Conservation (phyloP, 495 filamentous ascomycete genomes). For the Hyaloscypha bicolor region DNA sequence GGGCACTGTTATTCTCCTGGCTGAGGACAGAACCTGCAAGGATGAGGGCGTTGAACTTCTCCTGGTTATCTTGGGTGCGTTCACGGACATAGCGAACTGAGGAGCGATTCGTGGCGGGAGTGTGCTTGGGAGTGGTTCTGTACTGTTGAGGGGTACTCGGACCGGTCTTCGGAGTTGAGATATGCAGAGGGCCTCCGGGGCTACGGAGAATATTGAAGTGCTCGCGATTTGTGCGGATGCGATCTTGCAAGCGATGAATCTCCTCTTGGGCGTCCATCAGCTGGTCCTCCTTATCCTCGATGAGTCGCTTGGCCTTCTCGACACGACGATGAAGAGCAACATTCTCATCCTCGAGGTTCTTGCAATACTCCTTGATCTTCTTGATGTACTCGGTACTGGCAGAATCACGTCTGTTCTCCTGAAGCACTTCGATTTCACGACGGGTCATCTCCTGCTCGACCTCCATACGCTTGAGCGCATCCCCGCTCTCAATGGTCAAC, state of each 20-base stretch:
- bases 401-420: slow-evolving; percentile 36
- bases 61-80: slow-evolving; percentile 39
- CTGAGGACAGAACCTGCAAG: slow-evolving; percentile 74
- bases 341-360: slow-evolving; percentile 67
- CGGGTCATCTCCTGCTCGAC: slow-evolving; percentile 94
- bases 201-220: slow-evolving; percentile 72
- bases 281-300: slow-evolving; percentile 69
- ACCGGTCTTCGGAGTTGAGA: slow-evolving; percentile 35
- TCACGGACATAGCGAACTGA: slow-evolving; percentile 30
- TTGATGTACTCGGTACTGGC: slow-evolving; percentile 51
- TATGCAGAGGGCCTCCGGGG: slow-evolving; percentile 57
- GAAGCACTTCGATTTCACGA: slow-evolving; percentile 85
- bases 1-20: slow-evolving; percentile 69
- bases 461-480: slow-evolving; percentile 82
- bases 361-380: slow-evolving; percentile 52
- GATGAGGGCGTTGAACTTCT: slow-evolving; percentile 76
- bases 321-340: slow-evolving; percentile 63
- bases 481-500: slow-evolving; percentile 80
- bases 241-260: slow-evolving; percentile 71
- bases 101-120: slow-evolving; percentile 38
- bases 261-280: slow-evolving; percentile 66
- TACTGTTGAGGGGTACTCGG: slow-evolving; percentile 35
- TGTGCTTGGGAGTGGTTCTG: slow-evolving; percentile 38
- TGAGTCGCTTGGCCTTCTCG: slow-evolving; percentile 72
- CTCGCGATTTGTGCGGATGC: slow-evolving; percentile 85